Evolutionary conservation across 148 eudicot genomes (phyloP).

Genomic region (Arctostaphylos glauca): DNA sequence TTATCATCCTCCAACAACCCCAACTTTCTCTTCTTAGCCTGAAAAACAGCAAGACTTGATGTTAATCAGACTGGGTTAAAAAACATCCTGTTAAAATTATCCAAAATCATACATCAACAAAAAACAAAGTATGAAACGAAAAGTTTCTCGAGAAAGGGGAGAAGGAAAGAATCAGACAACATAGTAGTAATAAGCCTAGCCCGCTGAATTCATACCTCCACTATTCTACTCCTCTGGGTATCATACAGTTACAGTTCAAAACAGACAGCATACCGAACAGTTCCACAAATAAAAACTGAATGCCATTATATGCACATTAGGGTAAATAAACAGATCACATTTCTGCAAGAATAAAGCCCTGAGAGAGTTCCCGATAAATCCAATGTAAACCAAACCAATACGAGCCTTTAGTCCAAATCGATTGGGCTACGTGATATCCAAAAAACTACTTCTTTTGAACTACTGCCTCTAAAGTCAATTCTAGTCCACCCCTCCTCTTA

Average conservation of each 20-base stretch:
- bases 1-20: slow-evolving; percentile 58
- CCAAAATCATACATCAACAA: not conserved
- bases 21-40: slow-evolving; percentile 82
- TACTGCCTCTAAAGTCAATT: no score
- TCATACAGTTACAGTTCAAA: not conserved
- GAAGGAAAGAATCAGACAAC: not conserved
- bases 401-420: no score
- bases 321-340: not conserved
- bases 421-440: no score
- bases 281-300: not conserved
- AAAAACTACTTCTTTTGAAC: no score
- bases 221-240: not conserved
- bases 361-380: not conserved
- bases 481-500: no score
- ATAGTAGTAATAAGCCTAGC: not conserved
- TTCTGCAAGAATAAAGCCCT: not conserved
- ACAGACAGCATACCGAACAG: not conserved
- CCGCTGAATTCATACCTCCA: not conserved
- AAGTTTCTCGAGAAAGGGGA: not conserved
- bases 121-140: not conserved
- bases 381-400: no score
- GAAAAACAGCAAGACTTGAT: not conserved
- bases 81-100: not conserved
- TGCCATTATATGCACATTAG: not conserved
- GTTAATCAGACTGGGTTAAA: not conserved